Evolutionary conservation across 2,329 filamentous ascomycete genomes (phyloP), one percentile per base, ranked within the genome.

Genomic region (Fusarium hostae): DNA sequence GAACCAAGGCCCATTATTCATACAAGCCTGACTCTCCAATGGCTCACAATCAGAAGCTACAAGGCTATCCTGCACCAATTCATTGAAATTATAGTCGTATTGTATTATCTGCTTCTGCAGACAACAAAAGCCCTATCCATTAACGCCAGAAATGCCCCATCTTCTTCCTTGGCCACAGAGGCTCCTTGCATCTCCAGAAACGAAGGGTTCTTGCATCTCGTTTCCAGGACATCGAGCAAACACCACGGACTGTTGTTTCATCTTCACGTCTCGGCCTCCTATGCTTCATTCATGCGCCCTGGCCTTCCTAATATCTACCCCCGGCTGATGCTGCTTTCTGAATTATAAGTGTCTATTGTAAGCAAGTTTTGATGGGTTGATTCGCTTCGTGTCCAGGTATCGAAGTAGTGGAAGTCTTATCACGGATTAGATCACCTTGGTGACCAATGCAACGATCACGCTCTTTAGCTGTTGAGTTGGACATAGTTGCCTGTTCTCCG

Each of bases 401-500:
- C 47, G 54, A 72, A 45, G 50, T 63, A 54, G 47, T 66, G 40
- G 60, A 62, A 37, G 40, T 48, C 52, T 58, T 60, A 44, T 66
- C 41, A 54, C 48, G 50, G 37, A 52, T 60, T 32, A 39, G 34
- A 34, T 26, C 32, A 48, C 37, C 32, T 51, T 43, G 20, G 44
- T 52, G 34, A 47, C 37, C 45, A 37, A 52, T 43, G 32, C 35
- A 44, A 55, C 41, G 47, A 24, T 37, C 32, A 48, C 34, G n/a
- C 24, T 56, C 35, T 64, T 76, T 68, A 76, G 41, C 74, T 61
- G 45, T 69, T 75, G 9, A 86, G 54, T 73, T 84, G 81, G 37
- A 87, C 85, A 76, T 87, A 87, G 71, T 87, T 87, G 63, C 85
- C 86, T 87, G 50, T 30, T 34, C 43, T 26, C 22, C 20, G 54